Evolutionary conservation across 2,329 filamentous ascomycete genomes (phyloP), one percentile per base, ranked within the genome.

Genomic region (Cercospora sesami): DNA sequence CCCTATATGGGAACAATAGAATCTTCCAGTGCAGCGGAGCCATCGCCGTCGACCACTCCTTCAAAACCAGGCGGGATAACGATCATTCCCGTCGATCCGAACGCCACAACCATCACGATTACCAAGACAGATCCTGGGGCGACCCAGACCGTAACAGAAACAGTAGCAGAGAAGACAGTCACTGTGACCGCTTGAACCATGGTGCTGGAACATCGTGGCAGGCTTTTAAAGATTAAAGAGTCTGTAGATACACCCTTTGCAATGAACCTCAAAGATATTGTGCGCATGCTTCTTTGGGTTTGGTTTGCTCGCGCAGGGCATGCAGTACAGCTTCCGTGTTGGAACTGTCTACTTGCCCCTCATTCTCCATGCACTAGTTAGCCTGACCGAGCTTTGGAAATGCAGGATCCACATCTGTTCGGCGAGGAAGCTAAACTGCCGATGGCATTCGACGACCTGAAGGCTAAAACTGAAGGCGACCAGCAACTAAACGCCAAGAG

Each of bases 81-180:
- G 10, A 75, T 75, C 60, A 69, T 75, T 28, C 73, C 73, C 7
- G 65, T 75, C 23, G 64, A 71, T 36, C 69, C 72, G 7, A 69
- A 70, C 42, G 64, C 63, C 14, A 60, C 69, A 12, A 72, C 69
- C 7, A 64, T 72, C 21, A 74, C 73, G 5, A 66, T 73, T 6
- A 75, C 72, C 9, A 67, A 68, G 36, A 69, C 69, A 31, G 68
- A 67, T 3, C 26, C 67, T n/a, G 64, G 45, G 10, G 68, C 70
- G 30, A 65, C 68, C 14, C 71, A 68, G 23, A 73, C 69, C 18
- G 69, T 68, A 12, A 74, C 72, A 12, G 68, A 65, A n/a, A 64
- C 68, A 18, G 64, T 71, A 30, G 72, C 69, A 33, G 60, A 55
- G 63, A 33, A 62, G 59, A 74, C 72, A 45, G 69, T 73, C 5